Evolutionary conservation across 192 early-diverging fungal species (phyloP).

Genomic region (Coemansia sp.): DNA sequence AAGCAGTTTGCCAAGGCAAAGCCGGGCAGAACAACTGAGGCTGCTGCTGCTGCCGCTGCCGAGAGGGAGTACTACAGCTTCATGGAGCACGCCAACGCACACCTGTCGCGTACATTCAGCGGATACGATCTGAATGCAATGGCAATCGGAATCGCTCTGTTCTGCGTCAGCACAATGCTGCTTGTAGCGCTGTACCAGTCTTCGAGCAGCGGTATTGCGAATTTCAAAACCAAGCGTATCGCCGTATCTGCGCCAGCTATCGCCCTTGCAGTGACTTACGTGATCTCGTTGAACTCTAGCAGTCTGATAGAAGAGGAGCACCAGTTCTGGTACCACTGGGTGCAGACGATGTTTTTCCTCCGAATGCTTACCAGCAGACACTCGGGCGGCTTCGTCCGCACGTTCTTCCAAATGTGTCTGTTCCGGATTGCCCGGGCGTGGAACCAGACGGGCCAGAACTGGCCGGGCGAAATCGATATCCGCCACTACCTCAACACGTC

Average conservation of each 20-base stretch:
- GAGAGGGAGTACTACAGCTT: conserved; percentile 36
- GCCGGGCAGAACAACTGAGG: not conserved
- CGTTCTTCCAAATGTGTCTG: conserved; percentile 33
- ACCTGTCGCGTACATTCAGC: conserved; percentile 41
- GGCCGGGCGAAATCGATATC: conserved; percentile 38
- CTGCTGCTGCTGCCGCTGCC: not conserved
- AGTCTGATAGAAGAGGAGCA: conserved; percentile 77
- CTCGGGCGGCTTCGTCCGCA: conserved; percentile 1
- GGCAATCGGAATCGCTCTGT: conserved; percentile 31
- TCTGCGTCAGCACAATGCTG: conserved; percentile 13
- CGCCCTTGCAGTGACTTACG: conserved; percentile 48
- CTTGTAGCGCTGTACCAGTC: conserved; percentile 18
- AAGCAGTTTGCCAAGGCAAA: not conserved
- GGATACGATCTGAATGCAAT: conserved; percentile 46
- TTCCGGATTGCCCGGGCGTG: conserved; percentile 42
- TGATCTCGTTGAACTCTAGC: conserved; percentile 59
- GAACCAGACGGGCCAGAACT: conserved; percentile 51
- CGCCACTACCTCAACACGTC: conserved; percentile 26
- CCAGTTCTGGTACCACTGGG: conserved; percentile 71
- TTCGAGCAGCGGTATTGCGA: conserved; percentile 10
- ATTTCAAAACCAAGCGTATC: conserved; percentile 7
- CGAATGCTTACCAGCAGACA: conserved; percentile 17
- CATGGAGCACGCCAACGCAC: conserved; percentile 31
- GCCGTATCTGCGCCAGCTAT: conserved; percentile 18
- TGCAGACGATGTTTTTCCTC: conserved; percentile 59